Evolutionary conservation across 129 eudicot genomes (phyloP).

Genomic region (Kitagawia praeruptora): DNA sequence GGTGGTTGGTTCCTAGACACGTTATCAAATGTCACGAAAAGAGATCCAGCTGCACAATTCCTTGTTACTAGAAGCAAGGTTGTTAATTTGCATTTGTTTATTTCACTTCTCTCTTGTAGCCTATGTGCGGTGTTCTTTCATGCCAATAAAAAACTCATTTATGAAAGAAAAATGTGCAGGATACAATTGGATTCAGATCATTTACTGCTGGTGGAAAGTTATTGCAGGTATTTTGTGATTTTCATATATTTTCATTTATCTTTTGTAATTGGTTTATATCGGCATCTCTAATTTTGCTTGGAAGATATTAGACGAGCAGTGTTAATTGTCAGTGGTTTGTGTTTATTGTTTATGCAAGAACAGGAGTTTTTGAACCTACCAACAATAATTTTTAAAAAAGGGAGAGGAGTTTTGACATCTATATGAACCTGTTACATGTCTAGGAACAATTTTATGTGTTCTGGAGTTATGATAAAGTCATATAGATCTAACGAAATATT

Average conservation of each 20-base stretch:
- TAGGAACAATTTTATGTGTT: not conserved
- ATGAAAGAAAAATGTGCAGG: conserved; percentile 45
- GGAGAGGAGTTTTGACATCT: not conserved
- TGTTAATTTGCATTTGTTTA: conserved; percentile 1
- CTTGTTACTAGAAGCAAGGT: conserved; percentile 83
- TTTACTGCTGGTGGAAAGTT: conserved; percentile 98
- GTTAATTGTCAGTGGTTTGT: not conserved
- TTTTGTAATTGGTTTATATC: not conserved
- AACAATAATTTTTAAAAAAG: not conserved
- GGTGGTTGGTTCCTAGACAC: conserved; percentile 96
- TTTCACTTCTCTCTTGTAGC: not conserved
- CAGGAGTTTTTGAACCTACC: not conserved
- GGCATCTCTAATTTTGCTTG: not conserved
- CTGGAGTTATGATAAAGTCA: not conserved
- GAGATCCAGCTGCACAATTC: conserved; percentile 98
- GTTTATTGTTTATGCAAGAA: not conserved
- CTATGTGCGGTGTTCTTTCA: not conserved
- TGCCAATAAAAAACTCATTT: not conserved
- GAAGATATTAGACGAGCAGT: not conserved
- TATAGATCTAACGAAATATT: not conserved
- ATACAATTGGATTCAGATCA: conserved; percentile 91
- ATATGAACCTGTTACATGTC: not conserved
- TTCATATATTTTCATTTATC: not conserved
- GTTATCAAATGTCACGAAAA: conserved; percentile 60
- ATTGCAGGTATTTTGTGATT: conserved; percentile 53